phyloP scores from a whole-genome alignment of 805 yeast genomes.

The Millerozyma acaciae region DNA sequence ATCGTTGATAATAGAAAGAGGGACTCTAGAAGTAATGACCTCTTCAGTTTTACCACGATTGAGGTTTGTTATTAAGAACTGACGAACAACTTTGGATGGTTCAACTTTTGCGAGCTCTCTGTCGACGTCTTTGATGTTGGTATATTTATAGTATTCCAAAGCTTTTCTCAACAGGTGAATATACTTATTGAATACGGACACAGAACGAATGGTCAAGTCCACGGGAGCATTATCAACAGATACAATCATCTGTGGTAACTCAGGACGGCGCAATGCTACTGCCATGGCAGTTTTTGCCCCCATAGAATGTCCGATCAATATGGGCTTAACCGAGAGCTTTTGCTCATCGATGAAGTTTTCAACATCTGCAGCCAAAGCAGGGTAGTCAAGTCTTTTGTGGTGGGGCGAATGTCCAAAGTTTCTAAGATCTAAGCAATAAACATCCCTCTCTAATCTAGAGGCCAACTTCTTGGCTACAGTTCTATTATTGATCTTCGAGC shows the following conservation, averaged over 20 bases:
- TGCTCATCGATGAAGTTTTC: conserved; percentile 56
- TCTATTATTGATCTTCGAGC: conserved; percentile 76
- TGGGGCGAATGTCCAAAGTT: conserved; percentile 95
- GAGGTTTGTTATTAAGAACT: conserved; percentile 72
- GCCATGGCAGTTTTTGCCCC: conserved; percentile 97
- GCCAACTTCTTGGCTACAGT: conserved; percentile 65
- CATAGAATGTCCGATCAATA: conserved; percentile 80
- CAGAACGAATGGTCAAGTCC: conserved; percentile 47
- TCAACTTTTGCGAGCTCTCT: conserved; percentile 60
- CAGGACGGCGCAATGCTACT: conserved; percentile 63
- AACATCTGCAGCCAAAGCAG: conserved; percentile 82
- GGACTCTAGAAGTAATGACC: conserved; percentile 54
- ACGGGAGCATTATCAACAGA: conserved; percentile 92
- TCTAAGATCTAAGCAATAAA: conserved; percentile 72
- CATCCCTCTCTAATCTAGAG: conserved; percentile 46
- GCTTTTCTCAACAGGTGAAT: conserved; percentile 60
- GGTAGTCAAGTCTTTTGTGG: conserved; percentile 64
- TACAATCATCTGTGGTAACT: conserved; percentile 56
- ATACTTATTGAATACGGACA: conserved; percentile 61
- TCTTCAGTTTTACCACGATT: conserved; percentile 40
- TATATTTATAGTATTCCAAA: conserved; percentile 41
- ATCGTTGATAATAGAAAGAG: conserved; percentile 64
- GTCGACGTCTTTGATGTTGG: conserved; percentile 64
- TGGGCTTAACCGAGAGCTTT: conserved; percentile 39
- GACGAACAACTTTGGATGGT: conserved; percentile 55